A percentile compares a stretch with the other conserved stretches of the same genome.
Evolutionary conservation across 495 filamentous ascomycete genomes (phyloP).

Genomic region (Xylaria grammica): DNA sequence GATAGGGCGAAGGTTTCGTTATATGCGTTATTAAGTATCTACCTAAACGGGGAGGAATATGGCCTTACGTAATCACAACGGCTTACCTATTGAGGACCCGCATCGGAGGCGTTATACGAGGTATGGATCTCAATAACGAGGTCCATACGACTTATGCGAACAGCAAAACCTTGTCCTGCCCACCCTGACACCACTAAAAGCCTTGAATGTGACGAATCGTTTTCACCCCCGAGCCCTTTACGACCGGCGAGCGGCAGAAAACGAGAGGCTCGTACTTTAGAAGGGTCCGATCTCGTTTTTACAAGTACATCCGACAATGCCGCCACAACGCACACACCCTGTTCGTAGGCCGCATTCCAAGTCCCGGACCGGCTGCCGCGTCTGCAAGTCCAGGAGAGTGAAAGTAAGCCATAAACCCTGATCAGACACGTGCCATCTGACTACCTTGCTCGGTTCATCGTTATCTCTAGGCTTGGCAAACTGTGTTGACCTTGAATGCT

Average conservation of each 20-base stretch:
- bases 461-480: too few relatives aligned
- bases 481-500: neutral
- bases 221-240: neutral
- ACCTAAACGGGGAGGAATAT: too few relatives aligned
- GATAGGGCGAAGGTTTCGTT: too few relatives aligned
- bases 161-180: neutral
- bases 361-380: slow-evolving; percentile 20
- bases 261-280: slow-evolving; percentile 13
- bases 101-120: too few relatives aligned
- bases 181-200: slow-evolving; percentile 9
- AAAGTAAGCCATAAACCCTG: slow-evolving; percentile 5
- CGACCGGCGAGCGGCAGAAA: neutral
- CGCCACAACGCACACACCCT: slow-evolving; percentile 8
- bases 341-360: slow-evolving; percentile 21
- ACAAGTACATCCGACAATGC: neutral
- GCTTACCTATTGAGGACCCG: too few relatives aligned
- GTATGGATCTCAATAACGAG: slow-evolving; percentile 11
- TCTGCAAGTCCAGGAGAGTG: slow-evolving; percentile 22
- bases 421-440: neutral
- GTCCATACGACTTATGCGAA: slow-evolving; percentile 6
- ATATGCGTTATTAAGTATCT: too few relatives aligned
- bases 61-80: too few relatives aligned
- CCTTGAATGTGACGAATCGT: slow-evolving; percentile 12
- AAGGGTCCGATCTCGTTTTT: slow-evolving; percentile 1
- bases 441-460: neutral